Percentiles rank a stretch among this genome's conserved stretches.
These are phyloP conservation scores for Boletus subparvulus DNA, from an alignment of 768 basidiomycete genomes.

Conservation along the genomic window DNA sequence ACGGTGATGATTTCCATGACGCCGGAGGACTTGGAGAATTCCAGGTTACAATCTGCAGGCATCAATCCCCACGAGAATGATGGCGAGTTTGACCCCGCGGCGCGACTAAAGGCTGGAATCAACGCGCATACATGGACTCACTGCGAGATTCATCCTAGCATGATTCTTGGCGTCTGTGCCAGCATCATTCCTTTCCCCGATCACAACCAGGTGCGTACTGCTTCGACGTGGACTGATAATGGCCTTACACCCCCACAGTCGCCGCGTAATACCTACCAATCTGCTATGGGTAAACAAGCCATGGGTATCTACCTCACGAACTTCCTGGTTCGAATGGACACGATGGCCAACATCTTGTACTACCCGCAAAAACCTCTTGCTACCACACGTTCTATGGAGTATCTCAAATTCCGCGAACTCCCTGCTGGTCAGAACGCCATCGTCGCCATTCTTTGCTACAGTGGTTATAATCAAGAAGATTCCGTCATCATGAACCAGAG, in stretches of 20 bases:
- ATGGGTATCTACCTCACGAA: slow-evolving; percentile 99
- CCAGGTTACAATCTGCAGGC: slow-evolving; percentile 63
- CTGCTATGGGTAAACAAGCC: slow-evolving; percentile 99
- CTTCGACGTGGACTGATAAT: neutral
- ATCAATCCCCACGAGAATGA: slow-evolving; percentile 58
- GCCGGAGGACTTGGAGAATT: slow-evolving; percentile 89
- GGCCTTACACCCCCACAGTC: slow-evolving; percentile 54
- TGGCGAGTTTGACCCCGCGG: slow-evolving; percentile 79
- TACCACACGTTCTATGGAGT: slow-evolving; percentile 99
- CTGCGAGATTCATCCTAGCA: slow-evolving; percentile 98
- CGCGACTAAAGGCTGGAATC: slow-evolving; percentile 80
- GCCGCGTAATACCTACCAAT: slow-evolving; percentile 99
- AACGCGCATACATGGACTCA: slow-evolving; percentile 95
- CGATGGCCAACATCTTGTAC: slow-evolving; percentile 99
- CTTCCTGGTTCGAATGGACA: slow-evolving; percentile 98
- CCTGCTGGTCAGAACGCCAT: slow-evolving; percentile 99
- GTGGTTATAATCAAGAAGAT: slow-evolving; percentile 99
- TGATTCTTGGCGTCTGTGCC: slow-evolving; percentile 98
- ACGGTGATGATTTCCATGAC: slow-evolving; percentile 99
- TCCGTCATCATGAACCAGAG: slow-evolving; percentile 99
- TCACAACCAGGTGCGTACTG: slow-evolving; percentile 84
- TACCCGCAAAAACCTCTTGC: slow-evolving; percentile 99
- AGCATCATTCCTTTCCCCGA: slow-evolving; percentile 99
- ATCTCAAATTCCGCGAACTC: slow-evolving; percentile 96
- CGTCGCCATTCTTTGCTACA: slow-evolving; percentile 97